Percentiles rank a stretch among this genome's conserved stretches.
Conservation (phyloP, 108 stramenopile genomes). For the Chaetoceros tenuissimus region DNA sequence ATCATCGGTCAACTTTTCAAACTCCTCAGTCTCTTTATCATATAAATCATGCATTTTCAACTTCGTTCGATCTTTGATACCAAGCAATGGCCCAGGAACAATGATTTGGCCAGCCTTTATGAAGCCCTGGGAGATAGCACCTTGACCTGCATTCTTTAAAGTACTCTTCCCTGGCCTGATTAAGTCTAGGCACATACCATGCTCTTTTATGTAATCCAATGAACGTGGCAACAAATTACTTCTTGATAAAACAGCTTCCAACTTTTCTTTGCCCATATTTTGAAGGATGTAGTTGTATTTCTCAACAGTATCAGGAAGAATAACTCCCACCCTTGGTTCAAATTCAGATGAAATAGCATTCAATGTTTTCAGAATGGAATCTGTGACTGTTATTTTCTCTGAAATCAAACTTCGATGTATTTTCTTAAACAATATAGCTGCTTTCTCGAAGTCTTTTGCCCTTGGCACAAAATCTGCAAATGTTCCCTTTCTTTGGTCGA, state of each 20-base stretch:
- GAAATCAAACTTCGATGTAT: not conserved
- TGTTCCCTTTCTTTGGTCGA: conserved; percentile 8
- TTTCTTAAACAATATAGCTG: not conserved
- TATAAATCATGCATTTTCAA: conserved; percentile 12
- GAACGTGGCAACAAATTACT: conserved; percentile 1
- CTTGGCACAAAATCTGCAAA: not conserved
- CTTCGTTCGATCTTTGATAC: conserved; percentile 19
- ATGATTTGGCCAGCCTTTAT: conserved; percentile 29
- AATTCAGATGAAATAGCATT: not conserved
- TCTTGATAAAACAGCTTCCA: not conserved
- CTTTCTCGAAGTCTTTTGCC: not conserved
- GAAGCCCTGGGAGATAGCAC: conserved; percentile 24
- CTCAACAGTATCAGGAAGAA: not conserved
- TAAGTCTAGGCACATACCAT: conserved; percentile 44
- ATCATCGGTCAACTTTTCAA: conserved; percentile 3
- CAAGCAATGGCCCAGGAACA: conserved; percentile 27
- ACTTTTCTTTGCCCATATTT: not conserved
- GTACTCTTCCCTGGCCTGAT: conserved; percentile 19
- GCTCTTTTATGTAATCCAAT: conserved; percentile 29
- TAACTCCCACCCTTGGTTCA: not conserved
- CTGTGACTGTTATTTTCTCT: not conserved
- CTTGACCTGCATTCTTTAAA: conserved; percentile 21
- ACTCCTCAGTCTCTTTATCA: conserved; percentile 1
- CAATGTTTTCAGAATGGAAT: not conserved
- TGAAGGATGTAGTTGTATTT: not conserved